Percentiles rank a stretch among this genome's conserved stretches.
Evolutionary conservation across 129 eudicot species (phyloP).

Genomic region (Gnaphalium uliginosum): DNA sequence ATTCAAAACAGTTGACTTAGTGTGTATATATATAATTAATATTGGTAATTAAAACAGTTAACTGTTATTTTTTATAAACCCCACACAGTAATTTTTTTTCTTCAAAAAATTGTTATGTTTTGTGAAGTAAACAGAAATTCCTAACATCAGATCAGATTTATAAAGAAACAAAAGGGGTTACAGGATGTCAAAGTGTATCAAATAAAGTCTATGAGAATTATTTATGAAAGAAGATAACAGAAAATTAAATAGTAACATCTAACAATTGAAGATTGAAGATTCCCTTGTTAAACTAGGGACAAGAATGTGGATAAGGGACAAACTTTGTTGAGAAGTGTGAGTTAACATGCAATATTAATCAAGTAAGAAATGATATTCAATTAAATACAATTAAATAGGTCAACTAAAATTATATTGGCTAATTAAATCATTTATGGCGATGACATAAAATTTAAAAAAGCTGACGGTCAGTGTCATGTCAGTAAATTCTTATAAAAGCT

Average conservation of each 20-base stretch:
- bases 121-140: too few species aligned
- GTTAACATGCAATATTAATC: constrained; percentile 5
- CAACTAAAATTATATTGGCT: background rate
- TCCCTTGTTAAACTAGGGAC: constrained; percentile 17
- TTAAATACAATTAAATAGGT: background rate
- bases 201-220: background rate
- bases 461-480: too few species aligned
- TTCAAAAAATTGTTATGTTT: too few species aligned
- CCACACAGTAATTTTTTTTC: too few species aligned
- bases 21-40: too few species aligned
- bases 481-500: too few species aligned
- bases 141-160: too few species aligned
- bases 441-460: too few species aligned
- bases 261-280: background rate
- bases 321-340: constrained; percentile 12
- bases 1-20: background rate
- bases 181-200: too few species aligned
- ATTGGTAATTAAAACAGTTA: background rate
- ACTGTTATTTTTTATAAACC: background rate
- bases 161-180: too few species aligned
- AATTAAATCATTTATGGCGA: background rate
- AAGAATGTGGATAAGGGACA: constrained; percentile 31
- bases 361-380: background rate
- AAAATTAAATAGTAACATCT: background rate
- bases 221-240: background rate